Conservation (phyloP, 1,139 yeast genomes). For the Hyphopichia wangnamkhiaoensis region DNA sequence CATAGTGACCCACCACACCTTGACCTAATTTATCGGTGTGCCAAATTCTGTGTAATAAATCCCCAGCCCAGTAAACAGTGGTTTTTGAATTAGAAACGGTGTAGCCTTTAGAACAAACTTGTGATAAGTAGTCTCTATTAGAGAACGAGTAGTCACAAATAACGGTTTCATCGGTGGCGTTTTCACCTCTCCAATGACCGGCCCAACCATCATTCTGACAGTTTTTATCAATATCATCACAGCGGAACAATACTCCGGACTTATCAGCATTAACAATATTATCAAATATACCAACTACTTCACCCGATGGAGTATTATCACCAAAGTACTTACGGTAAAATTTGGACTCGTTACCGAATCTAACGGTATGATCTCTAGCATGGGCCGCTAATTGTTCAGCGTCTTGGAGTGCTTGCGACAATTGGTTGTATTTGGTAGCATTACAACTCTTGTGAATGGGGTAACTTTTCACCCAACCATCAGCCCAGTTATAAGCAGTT, state of each 20-base stretch:
- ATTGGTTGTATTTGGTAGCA: constrained; percentile 19
- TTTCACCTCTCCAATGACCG: constrained; percentile 38
- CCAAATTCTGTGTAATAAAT: constrained; percentile 24
- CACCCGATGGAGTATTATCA: constrained; percentile 25
- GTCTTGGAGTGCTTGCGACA: constrained; percentile 17
- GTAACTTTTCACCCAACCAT: constrained; percentile 15
- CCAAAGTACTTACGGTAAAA: constrained; percentile 29
- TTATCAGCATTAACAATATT: constrained; percentile 27
- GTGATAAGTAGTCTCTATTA: constrained; percentile 16
- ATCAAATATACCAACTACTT: constrained; percentile 33
- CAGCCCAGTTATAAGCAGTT: constrained; percentile 17
- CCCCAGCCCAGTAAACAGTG: constrained; percentile 17
- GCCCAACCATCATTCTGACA: constrained; percentile 34
- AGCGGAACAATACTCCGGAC: constrained; percentile 26
- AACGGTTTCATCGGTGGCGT: constrained; percentile 29
- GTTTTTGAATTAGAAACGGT: constrained; percentile 16
- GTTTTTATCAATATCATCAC: constrained; percentile 35
- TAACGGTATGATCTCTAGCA: constrained; percentile 25
- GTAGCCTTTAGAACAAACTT: constrained; percentile 22
- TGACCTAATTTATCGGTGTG: constrained; percentile 22
- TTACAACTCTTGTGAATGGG: constrained; percentile 23
- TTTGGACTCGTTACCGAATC: constrained; percentile 22
- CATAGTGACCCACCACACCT: constrained; percentile 19
- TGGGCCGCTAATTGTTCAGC: constrained; percentile 20
- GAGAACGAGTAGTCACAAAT: constrained; percentile 22